Conservation (phyloP, 2,329 filamentous ascomycete species). For the Trichoderma sp. region DNA sequence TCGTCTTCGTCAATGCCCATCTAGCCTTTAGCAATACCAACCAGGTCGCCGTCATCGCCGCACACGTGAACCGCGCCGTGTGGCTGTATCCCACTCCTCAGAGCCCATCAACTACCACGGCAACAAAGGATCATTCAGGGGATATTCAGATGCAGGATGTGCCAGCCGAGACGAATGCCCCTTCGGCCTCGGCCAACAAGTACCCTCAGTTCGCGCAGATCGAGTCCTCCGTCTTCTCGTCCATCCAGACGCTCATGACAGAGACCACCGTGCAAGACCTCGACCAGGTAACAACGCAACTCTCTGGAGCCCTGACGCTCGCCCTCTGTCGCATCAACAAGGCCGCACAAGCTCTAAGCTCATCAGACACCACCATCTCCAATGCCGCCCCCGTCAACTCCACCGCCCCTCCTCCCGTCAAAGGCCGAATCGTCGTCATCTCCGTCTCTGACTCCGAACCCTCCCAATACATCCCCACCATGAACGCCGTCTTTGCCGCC, state of each 20-base stretch:
- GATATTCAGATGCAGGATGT: constrained; percentile 59
- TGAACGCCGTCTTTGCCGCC: constrained; percentile 97
- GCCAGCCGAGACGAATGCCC: constrained; percentile 37
- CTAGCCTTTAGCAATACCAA: constrained; percentile 92
- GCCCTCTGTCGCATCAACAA: constrained; percentile 91
- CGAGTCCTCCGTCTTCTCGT: constrained; percentile 73
- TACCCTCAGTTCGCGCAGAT: constrained; percentile 89
- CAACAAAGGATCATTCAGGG: constrained; percentile 37
- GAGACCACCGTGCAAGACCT: constrained; percentile 65
- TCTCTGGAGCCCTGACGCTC: constrained; percentile 86
- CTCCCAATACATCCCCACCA: constrained; percentile 93
- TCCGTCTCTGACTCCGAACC: constrained; percentile 84
- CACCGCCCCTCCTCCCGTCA: constrained; percentile 34
- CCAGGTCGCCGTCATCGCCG: constrained; percentile 86
- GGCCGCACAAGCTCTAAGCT: constrained; percentile 62
- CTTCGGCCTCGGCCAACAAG: constrained; percentile 68
- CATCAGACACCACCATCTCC: constrained; percentile 37
- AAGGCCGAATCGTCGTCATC: constrained; percentile 75
- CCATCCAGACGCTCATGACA: constrained; percentile 70
- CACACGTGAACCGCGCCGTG: constrained; percentile 78
- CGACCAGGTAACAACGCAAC: constrained; percentile 74
- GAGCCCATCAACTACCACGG: constrained; percentile 21
- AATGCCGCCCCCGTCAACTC: constrained; percentile 25
- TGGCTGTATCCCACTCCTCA: constrained; percentile 76
- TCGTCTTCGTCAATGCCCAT: constrained; percentile 96